A percentile compares a stretch with the other conserved stretches of the same genome.
Evolutionary conservation across 2,329 filamentous ascomycete genomes (phyloP).

Genomic region (Colletotrichum filicis): DNA sequence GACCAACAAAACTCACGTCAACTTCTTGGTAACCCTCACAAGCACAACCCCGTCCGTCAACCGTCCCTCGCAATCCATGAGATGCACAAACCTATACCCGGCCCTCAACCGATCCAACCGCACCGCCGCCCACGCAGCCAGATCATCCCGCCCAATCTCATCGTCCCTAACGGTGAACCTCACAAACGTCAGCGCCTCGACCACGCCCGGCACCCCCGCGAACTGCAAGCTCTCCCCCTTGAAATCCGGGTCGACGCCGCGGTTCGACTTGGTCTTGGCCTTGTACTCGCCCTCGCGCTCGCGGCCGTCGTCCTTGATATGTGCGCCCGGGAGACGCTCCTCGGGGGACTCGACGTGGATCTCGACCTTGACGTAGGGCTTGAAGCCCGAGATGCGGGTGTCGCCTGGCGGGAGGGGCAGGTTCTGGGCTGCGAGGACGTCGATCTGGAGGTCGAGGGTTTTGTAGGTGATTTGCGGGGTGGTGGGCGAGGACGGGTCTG

Average conservation of each 20-base stretch:
- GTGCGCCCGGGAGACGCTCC: conserved; percentile 49
- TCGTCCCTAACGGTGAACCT: conserved; percentile 91
- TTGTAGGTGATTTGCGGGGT: conserved; percentile 56
- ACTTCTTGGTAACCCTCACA: conserved; percentile 76
- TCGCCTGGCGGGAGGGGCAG: conserved; percentile 72
- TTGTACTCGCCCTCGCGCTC: conserved; percentile 62
- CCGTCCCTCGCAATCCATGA: conserved; percentile 76
- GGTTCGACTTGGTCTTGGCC: conserved; percentile 66
- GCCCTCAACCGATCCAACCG: conserved; percentile 81
- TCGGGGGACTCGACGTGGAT: conserved; percentile 80
- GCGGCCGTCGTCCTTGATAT: conserved; percentile 51
- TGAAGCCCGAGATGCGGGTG: conserved; percentile 66
- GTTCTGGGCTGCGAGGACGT: conserved; percentile 80
- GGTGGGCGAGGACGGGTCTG: neutral
- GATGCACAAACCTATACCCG: conserved; percentile 81
- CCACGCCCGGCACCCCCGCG: conserved; percentile 62
- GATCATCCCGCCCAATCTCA: conserved; percentile 79
- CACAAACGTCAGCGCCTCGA: conserved; percentile 78
- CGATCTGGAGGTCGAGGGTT: conserved; percentile 76
- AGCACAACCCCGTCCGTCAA: conserved; percentile 76
- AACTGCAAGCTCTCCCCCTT: conserved; percentile 68
- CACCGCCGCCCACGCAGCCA: conserved; percentile 91
- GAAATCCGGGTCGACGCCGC: conserved; percentile 73
- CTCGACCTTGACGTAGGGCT: conserved; percentile 86
- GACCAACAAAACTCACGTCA: conserved; percentile 38